Conservation (phyloP, 1,284 basidiomycete species). For the Polyporus tsugae region DNA sequence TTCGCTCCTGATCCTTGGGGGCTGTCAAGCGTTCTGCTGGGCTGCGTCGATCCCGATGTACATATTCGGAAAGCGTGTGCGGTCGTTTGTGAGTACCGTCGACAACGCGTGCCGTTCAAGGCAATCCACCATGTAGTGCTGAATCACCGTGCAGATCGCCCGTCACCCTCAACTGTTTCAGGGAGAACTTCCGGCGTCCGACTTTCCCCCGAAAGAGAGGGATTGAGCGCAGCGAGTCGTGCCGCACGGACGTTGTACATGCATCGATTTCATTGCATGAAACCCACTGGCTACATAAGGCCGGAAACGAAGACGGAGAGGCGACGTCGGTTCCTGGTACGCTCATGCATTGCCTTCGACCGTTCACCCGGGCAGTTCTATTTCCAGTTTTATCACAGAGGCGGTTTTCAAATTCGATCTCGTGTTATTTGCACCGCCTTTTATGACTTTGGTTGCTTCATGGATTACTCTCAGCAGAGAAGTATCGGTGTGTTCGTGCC, state of each 20-base stretch:
- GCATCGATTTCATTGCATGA: not conserved
- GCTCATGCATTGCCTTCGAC: no score
- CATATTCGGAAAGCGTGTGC: constrained; percentile 50
- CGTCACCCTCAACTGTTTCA: constrained; percentile 26
- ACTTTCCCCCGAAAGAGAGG: not conserved
- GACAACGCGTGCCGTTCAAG: not conserved
- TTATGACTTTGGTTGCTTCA: not conserved
- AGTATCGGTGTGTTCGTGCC: not conserved
- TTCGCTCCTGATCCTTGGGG: constrained; percentile 49
- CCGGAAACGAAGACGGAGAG: no score
- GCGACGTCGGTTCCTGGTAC: no score
- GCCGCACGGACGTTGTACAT: not conserved
- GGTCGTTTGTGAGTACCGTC: constrained; percentile 47
- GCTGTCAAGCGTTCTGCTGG: constrained; percentile 50
- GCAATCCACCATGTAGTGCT: not conserved
- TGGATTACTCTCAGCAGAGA: not conserved
- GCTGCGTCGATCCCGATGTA: constrained; percentile 51
- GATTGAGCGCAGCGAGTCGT: not conserved
- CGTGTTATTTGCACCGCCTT: not conserved
- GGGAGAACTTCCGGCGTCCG: constrained; percentile 5
- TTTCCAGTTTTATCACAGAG: not conserved
- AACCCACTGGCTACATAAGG: no score
- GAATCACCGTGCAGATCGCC: constrained; percentile 19
- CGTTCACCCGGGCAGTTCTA: no score
- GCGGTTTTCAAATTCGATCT: not conserved